Base-by-base conservation (phyloP, 1,139 yeast species). In the Hemisphaericaspora xylofermentans region DNA sequence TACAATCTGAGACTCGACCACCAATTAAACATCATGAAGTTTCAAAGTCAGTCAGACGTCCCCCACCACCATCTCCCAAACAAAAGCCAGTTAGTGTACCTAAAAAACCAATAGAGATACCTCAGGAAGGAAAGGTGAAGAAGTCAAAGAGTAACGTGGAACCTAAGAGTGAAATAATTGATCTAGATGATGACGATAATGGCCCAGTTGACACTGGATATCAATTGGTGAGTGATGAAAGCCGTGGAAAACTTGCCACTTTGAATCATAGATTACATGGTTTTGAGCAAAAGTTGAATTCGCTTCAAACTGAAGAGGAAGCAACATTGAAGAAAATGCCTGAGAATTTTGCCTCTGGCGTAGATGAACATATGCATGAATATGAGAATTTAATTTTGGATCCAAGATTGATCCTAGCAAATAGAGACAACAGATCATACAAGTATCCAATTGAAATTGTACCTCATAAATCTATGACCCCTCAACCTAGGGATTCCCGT, bases 221-320 rank as follows among this genome's bases (percentile, higher is more conserved):
- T 13, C 29, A 26, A 6, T 13, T 26, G 5, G 13, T 26, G 9
- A 9, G 9, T 14, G 16, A 26, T 13, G 21, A 15, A 29, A 6
- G 21, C 14, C 17, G 13, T 4, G 32, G 32, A 16, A 29, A 26
- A 14, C 29, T 26, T 26, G 29, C 12, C 10, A 24, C 6, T 8
- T 24, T 24, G 12, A 5, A n/a, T 4, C 6, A 24, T 24, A 24
- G 12, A 34, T 34, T 41, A 33, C 29, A 25, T 31, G 29, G 22
- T 13, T 32, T 36, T 41, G 39, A 49, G 49, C 21, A 46, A 40
- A 34, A 33, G 45, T 29, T 44, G 17, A 24, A 12, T 7, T 14
- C 21, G 6, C 16, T 36, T 8, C 19, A 30, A 14, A 12, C 27
- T 13, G 30, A 27, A 4, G 13, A 35, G 7, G 38, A 24, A 10